Evolutionary conservation across 257 asterid species (phyloP).

Genomic region (Jacaranda copaia): DNA sequence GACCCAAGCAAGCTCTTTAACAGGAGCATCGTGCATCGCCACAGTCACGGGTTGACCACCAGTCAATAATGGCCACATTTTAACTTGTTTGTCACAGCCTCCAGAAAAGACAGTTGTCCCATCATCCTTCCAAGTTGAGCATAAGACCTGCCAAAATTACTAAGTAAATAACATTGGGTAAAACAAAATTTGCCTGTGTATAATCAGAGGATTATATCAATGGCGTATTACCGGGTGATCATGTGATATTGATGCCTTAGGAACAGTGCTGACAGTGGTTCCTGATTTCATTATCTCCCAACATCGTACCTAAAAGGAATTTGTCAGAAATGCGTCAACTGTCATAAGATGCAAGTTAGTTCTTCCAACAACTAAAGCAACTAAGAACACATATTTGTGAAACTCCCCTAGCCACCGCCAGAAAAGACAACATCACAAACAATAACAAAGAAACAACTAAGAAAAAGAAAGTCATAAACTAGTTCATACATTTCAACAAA

Average conservation of each 20-base stretch:
- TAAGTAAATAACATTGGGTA: slow-evolving; percentile 18
- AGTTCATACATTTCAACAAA: background rate
- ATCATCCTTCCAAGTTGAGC: slow-evolving; percentile 98
- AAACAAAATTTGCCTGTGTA: slow-evolving; percentile 20
- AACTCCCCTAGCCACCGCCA: slow-evolving; percentile 9
- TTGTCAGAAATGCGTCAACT: background rate
- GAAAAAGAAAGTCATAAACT: too few species aligned
- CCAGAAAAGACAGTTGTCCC: slow-evolving; percentile 97
- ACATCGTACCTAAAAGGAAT: slow-evolving; percentile 77
- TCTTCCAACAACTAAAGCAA: slow-evolving; percentile 24
- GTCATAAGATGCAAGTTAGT: slow-evolving; percentile 27
- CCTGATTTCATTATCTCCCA: slow-evolving; percentile 90
- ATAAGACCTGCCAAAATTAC: slow-evolving; percentile 70
- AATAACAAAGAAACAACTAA: background rate
- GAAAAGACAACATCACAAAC: slow-evolving; percentile 21
- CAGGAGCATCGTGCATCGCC: slow-evolving; percentile 95
- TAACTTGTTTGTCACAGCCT: slow-evolving; percentile 98
- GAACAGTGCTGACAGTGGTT: slow-evolving; percentile 58
- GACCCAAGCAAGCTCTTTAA: slow-evolving; percentile 92
- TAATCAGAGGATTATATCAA: background rate
- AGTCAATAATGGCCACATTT: slow-evolving; percentile 92
- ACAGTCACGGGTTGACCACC: slow-evolving; percentile 87
- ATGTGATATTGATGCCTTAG: slow-evolving; percentile 85
- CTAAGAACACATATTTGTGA: background rate
- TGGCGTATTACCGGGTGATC: slow-evolving; percentile 79